Evolutionary conservation across 2,329 filamentous ascomycete genomes (phyloP).

Genomic region (Calonectria henricotiae): DNA sequence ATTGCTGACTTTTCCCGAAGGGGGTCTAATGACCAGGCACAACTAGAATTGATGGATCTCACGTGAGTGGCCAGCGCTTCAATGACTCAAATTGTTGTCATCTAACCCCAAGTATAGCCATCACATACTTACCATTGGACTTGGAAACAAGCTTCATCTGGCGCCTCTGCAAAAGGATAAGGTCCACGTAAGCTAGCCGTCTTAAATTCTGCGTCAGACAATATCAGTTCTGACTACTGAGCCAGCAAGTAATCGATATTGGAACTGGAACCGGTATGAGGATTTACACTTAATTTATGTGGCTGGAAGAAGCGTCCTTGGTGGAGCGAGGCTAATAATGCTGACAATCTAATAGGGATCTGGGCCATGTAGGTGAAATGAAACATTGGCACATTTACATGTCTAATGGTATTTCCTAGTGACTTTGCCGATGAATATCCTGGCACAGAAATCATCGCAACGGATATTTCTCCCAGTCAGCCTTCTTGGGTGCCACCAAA

Average conservation of each 20-base stretch:
- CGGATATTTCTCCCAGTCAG: slow-evolving; percentile 73
- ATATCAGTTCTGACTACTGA: slow-evolving; percentile 33
- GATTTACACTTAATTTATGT: background rate
- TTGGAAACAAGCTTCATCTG: slow-evolving; percentile 46
- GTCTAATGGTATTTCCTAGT: slow-evolving; percentile 55
- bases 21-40: slow-evolving; percentile 48
- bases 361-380: slow-evolving; percentile 65
- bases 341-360: slow-evolving; percentile 47
- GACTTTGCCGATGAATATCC: slow-evolving; percentile 66
- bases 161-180: slow-evolving; percentile 48
- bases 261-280: slow-evolving; percentile 71
- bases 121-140: slow-evolving; percentile 45
- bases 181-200: slow-evolving; percentile 38
- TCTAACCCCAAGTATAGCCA: slow-evolving; percentile 33
- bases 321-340: background rate
- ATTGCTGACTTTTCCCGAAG: slow-evolving; percentile 17
- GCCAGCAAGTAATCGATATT: slow-evolving; percentile 61
- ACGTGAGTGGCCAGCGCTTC: slow-evolving; percentile 30
- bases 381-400: rapidly evolving
- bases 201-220: background rate
- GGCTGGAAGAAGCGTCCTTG: too few species aligned
- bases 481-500: slow-evolving; percentile 65
- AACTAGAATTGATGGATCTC: slow-evolving; percentile 48
- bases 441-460: slow-evolving; percentile 64
- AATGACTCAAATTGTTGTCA: rapidly evolving